Conservation (phyloP, 495 filamentous ascomycete species). For the Poronia punctata region DNA sequence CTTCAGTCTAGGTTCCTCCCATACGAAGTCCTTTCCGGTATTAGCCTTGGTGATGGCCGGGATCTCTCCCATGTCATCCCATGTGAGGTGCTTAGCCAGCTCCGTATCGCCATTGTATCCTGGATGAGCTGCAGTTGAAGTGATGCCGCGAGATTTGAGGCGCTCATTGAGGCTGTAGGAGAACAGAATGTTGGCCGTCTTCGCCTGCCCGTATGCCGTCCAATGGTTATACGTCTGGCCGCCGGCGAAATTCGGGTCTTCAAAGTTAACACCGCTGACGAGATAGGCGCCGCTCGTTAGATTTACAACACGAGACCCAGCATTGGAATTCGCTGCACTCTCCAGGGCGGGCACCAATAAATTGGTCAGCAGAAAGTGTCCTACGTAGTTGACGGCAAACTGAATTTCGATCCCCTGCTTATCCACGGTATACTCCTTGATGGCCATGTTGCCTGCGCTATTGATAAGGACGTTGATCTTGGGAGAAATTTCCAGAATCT, state of each 20-base stretch:
- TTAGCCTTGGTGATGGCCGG: slow-evolving; percentile 7
- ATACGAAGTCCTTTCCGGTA: slow-evolving; percentile 9
- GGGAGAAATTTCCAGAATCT: slow-evolving; percentile 43
- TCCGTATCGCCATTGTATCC: background rate
- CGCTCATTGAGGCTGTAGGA: slow-evolving; percentile 42
- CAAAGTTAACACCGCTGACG: slow-evolving; percentile 36
- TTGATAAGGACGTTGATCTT: slow-evolving; percentile 62
- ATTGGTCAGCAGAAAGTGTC: slow-evolving; percentile 54
- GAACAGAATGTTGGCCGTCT: slow-evolving; percentile 55
- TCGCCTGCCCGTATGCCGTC: slow-evolving; percentile 48
- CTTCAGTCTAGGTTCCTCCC: slow-evolving; percentile 7
- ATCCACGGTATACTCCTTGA: slow-evolving; percentile 33
- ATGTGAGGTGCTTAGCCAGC: background rate
- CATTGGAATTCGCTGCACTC: slow-evolving; percentile 13
- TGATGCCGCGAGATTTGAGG: slow-evolving; percentile 23
- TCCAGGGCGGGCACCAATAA: slow-evolving; percentile 43
- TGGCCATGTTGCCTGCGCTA: slow-evolving; percentile 61
- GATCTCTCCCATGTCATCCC: background rate
- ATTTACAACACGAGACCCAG: slow-evolving; percentile 26
- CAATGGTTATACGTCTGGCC: slow-evolving; percentile 35
- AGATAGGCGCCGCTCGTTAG: slow-evolving; percentile 37
- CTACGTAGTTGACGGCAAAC: slow-evolving; percentile 52
- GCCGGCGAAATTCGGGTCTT: slow-evolving; percentile 44
- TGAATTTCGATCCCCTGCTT: slow-evolving; percentile 49
- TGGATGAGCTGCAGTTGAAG: background rate